These are phyloP conservation scores for Penicillium oxalicum DNA, from an alignment of 2,329 filamentous ascomycete genomes.

Conservation along the genomic window DNA sequence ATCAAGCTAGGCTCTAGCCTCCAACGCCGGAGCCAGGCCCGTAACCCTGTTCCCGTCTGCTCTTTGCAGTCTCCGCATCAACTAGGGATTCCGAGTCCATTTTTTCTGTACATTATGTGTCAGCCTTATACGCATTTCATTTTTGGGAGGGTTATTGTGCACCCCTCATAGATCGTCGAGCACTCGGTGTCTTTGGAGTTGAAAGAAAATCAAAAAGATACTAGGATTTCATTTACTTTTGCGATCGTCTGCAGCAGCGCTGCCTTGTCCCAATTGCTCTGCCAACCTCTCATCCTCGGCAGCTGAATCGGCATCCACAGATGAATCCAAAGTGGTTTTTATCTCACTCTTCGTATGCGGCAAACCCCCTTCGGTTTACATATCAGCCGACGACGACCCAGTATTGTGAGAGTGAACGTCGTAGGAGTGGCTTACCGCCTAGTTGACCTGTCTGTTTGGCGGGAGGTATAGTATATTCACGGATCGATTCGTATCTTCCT, in stretches of 20 bases:
- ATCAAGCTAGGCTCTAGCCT: conserved; percentile 43
- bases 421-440: conserved; percentile 38
- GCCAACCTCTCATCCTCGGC: conserved; percentile 45
- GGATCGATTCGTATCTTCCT: conserved; percentile 53
- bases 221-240: conserved; percentile 28
- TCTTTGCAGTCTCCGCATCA: conserved; percentile 35
- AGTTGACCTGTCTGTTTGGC: conserved; percentile 54
- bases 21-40: conserved; percentile 51
- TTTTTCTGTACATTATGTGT: conserved; percentile 40
- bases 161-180: conserved; percentile 2
- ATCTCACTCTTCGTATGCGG: conserved; percentile 32
- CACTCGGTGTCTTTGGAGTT: conserved; percentile 25
- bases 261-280: conserved; percentile 51
- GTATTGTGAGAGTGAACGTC: not conserved
- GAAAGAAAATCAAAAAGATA: conserved; percentile 22
- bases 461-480: conserved; percentile 46
- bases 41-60: conserved; percentile 50
- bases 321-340: conserved; percentile 31
- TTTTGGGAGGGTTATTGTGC: not conserved
- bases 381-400: conserved; percentile 2
- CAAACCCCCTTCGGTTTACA: conserved; percentile 14
- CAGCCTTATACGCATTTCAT: conserved; percentile 26
- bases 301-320: conserved; percentile 31
- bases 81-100: conserved; percentile 32
- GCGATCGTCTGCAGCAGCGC: conserved; percentile 35